Conservation (phyloP, 2,329 filamentous ascomycete genomes). For the Fusarium bulbicola region DNA sequence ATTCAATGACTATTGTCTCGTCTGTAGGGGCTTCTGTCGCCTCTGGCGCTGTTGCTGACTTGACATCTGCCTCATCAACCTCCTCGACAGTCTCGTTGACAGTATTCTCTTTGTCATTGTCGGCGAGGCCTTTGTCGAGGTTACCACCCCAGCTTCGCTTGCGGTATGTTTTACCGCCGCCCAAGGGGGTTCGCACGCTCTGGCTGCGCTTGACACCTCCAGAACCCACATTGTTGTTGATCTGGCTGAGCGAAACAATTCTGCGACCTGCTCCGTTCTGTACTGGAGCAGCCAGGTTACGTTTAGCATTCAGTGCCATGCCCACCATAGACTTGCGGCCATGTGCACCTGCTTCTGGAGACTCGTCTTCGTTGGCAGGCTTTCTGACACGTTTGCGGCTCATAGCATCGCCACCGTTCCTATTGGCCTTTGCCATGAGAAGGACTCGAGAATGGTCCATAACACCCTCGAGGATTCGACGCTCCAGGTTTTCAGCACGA, state of each 20-base stretch:
- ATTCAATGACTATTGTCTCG: constrained; percentile 38
- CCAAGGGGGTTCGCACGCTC: constrained; percentile 72
- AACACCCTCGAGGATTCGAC: constrained; percentile 91
- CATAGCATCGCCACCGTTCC: constrained; percentile 62
- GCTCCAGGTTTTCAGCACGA: constrained; percentile 87
- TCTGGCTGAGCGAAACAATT: constrained; percentile 91
- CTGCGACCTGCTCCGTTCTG: constrained; percentile 72
- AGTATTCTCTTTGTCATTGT: constrained; percentile 69
- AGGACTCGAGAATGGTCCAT: constrained; percentile 95
- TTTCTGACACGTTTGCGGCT: constrained; percentile 65
- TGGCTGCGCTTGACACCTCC: constrained; percentile 79
- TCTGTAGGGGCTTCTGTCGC: constrained; percentile 35
- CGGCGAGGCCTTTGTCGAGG: constrained; percentile 58
- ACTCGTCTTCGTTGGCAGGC: constrained; percentile 42
- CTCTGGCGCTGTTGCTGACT: constrained; percentile 23
- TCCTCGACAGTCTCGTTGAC: constrained; percentile 73
- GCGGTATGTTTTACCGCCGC: constrained; percentile 57
- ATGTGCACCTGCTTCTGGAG: constrained; percentile 33
- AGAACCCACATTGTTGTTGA: constrained; percentile 75
- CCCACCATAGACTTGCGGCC: constrained; percentile 54
- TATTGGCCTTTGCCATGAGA: constrained; percentile 75
- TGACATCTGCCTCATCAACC: constrained; percentile 47
- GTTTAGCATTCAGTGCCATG: constrained; percentile 64
- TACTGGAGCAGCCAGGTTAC: constrained; percentile 56
- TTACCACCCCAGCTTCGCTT: constrained; percentile 76